phyloP scores from a whole-genome alignment of 192 early-diverging fungal species.

The Ambispora gerdemannii region DNA sequence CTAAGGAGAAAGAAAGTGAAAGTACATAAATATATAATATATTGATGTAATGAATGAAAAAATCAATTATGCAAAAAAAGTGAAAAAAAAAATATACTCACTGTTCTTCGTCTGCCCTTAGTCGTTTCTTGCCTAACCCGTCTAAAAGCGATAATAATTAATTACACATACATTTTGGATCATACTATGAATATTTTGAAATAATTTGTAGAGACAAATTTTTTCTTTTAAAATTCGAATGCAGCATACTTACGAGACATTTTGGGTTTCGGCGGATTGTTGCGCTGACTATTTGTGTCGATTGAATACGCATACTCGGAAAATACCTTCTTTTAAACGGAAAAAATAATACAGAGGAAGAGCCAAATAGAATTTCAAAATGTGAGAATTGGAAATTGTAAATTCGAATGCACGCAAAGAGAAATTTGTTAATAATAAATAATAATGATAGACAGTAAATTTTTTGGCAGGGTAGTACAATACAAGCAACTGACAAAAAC shows the following conservation, averaged over 20 bases:
- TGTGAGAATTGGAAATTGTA: background rate
- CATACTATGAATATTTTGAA: background rate
- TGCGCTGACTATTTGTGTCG: background rate
- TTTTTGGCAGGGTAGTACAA: background rate
- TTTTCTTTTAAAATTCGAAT: background rate
- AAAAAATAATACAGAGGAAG: background rate
- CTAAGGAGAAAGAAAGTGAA: too few species aligned
- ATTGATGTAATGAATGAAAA: background rate
- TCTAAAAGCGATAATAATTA: background rate
- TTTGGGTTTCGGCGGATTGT: background rate
- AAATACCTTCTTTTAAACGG: slow-evolving; percentile 5
- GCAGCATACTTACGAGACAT: background rate
- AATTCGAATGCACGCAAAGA: background rate
- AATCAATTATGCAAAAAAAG: background rate
- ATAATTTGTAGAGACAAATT: background rate
- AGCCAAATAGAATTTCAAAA: background rate
- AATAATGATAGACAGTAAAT: background rate
- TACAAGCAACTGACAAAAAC: background rate
- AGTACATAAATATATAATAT: background rate
- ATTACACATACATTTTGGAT: too few species aligned
- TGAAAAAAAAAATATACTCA: background rate
- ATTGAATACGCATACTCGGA: background rate
- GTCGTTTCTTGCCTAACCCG: background rate
- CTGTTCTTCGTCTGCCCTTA: background rate
- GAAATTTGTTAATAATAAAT: background rate